Evolutionary conservation across 768 basidiomycete genomes (phyloP).

Genomic region (Kwoniella mangroviensis): DNA sequence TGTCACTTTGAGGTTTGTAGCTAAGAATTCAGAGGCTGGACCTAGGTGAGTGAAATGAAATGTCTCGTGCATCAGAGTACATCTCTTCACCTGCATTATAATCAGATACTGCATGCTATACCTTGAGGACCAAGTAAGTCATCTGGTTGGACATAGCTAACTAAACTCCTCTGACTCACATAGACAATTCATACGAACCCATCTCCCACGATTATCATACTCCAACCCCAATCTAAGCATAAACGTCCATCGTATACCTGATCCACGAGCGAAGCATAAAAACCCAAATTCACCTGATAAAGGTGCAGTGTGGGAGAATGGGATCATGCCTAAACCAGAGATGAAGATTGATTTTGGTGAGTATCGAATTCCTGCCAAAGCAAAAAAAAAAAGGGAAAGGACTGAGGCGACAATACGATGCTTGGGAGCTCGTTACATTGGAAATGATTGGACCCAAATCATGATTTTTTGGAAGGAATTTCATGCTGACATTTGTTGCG

Average conservation of each 20-base stretch:
- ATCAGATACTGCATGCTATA: neutral
- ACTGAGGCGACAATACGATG: too few species aligned
- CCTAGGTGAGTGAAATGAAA: slow-evolving; percentile 34
- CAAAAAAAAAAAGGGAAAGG: too few species aligned
- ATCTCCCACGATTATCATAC: slow-evolving; percentile 41
- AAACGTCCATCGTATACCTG: slow-evolving; percentile 32
- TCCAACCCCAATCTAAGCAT: slow-evolving; percentile 37
- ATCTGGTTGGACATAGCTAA: neutral
- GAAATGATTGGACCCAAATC: neutral
- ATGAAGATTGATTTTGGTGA: slow-evolving; percentile 29
- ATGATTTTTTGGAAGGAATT: neutral
- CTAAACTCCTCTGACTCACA: neutral
- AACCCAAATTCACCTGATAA: slow-evolving; percentile 29
- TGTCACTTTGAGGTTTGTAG: slow-evolving; percentile 33
- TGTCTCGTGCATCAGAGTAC: neutral
- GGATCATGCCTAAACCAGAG: slow-evolving; percentile 29
- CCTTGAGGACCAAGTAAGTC: too few species aligned
- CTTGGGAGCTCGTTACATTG: too few species aligned
- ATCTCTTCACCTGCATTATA: neutral
- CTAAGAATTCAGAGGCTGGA: slow-evolving; percentile 37
- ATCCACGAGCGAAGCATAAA: slow-evolving; percentile 35
- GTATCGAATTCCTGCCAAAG: neutral
- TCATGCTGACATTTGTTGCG: neutral
- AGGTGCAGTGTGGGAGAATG: slow-evolving; percentile 23
- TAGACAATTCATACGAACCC: slow-evolving; percentile 37